phyloP scores from a whole-genome alignment of 1,284 basidiomycete genomes.

The Microbotryum lychnidis-dioicae region DNA sequence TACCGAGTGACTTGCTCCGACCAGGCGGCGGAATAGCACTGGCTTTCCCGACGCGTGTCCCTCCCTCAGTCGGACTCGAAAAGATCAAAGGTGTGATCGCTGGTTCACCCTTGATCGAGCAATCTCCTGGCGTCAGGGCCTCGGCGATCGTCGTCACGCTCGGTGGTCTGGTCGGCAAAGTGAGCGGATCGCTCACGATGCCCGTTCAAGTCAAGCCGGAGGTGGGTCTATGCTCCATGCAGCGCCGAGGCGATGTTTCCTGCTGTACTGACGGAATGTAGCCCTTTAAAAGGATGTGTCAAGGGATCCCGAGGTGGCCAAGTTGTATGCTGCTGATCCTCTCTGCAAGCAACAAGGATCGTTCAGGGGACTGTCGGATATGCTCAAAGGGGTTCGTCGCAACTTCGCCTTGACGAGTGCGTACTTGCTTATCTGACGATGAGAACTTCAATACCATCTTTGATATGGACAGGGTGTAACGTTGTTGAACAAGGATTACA shows the following conservation, averaged over 20 bases:
- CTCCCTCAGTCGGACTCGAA: constrained; percentile 31
- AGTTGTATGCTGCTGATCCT: constrained; percentile 33
- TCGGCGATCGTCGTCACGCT: constrained; percentile 16
- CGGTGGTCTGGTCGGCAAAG: constrained; percentile 27
- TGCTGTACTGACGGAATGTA: too few species aligned
- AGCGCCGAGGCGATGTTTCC: neutral
- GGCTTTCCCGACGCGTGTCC: constrained; percentile 37
- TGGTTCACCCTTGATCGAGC: constrained; percentile 38
- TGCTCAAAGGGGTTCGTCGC: constrained; percentile 35
- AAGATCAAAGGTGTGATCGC: constrained; percentile 37
- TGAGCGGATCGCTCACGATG: constrained; percentile 20
- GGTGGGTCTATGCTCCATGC: constrained; percentile 1
- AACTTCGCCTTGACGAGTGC: neutral
- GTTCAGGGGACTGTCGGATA: constrained; percentile 37
- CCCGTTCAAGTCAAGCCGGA: constrained; percentile 30
- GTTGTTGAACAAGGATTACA: constrained; percentile 35
- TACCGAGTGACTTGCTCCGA: too few species aligned
- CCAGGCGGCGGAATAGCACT: constrained; percentile 37
- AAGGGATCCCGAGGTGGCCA: constrained; percentile 28
- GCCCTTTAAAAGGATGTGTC: constrained; percentile 22
- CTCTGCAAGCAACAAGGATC: constrained; percentile 34
- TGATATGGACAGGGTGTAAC: constrained; percentile 26
- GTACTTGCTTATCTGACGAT: neutral
- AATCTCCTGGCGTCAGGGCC: constrained; percentile 28
- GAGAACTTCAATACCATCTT: neutral